A percentile compares a stretch with the other conserved stretches of the same genome.
Evolutionary conservation across 1,284 basidiomycete species (phyloP).

Genomic region (Ceratobasidium theobromae): DNA sequence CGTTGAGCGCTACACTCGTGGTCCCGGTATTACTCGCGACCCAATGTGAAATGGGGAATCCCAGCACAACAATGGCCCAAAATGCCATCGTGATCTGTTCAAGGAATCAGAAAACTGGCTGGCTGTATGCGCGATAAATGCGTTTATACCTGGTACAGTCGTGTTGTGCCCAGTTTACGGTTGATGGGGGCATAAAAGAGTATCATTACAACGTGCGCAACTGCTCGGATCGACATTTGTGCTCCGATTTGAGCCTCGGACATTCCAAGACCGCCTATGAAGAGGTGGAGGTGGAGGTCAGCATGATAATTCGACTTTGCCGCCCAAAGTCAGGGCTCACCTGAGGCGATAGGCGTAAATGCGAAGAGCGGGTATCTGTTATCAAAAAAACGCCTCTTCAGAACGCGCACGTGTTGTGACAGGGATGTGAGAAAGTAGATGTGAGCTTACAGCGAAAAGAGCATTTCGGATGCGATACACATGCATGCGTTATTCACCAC

Average conservation of each 20-base stretch:
- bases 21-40: constrained; percentile 29
- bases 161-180: constrained; percentile 35
- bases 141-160: constrained; percentile 35
- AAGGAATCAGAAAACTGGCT: not conserved
- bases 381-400: too few species aligned
- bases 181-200: constrained; percentile 34
- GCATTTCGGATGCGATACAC: constrained; percentile 25
- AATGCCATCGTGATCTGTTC: constrained; percentile 29
- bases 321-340: not conserved
- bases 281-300: too few species aligned
- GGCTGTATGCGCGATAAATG: not conserved
- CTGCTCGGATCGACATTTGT: constrained; percentile 21
- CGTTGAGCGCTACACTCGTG: constrained; percentile 28
- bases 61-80: constrained; percentile 36
- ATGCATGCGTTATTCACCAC: constrained; percentile 13
- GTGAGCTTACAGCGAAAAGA: constrained; percentile 20
- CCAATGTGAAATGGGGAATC: constrained; percentile 37
- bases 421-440: not conserved
- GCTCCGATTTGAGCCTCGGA: constrained; percentile 20
- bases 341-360: constrained; percentile 14
- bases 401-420: not conserved
- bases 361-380: constrained; percentile 15
- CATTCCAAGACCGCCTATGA: constrained; percentile 19
- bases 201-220: constrained; percentile 17
- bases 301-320: not conserved